A percentile compares a stretch with the other conserved stretches of the same genome.
Conservation (phyloP, 2,329 filamentous ascomycete genomes). For the Beauveria bassiana region DNA sequence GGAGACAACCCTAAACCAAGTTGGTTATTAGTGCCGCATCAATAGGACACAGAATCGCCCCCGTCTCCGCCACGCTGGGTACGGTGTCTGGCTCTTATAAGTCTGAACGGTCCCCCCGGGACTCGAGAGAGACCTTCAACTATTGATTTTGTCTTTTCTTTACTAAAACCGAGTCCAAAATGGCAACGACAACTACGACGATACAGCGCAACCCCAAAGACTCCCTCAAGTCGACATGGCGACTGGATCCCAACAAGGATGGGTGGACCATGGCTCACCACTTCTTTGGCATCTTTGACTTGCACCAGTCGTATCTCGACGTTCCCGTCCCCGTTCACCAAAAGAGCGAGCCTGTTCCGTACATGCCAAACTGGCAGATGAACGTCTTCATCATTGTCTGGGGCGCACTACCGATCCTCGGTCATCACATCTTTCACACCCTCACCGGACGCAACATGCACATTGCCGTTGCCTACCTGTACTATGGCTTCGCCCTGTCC, state of each 20-base stretch:
- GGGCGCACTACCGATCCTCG: constrained; percentile 18
- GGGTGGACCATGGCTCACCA: constrained; percentile 16
- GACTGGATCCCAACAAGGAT: constrained; percentile 9
- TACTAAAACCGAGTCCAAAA: neutral
- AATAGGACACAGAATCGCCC: neutral
- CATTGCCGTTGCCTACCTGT: constrained; percentile 4
- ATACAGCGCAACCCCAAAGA: constrained; percentile 15
- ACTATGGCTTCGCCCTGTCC: constrained; percentile 24
- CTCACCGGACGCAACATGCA: constrained; percentile 12
- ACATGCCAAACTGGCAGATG: constrained; percentile 20
- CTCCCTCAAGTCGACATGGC: constrained; percentile 19
- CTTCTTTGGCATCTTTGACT: constrained; percentile 14
- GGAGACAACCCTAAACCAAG: neutral
- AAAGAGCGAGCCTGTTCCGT: constrained; percentile 26
- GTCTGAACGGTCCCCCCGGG: neutral
- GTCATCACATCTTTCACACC: constrained; percentile 15
- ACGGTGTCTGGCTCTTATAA: neutral
- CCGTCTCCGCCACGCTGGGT: neutral
- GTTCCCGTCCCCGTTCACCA: constrained; percentile 20
- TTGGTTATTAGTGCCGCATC: neutral
- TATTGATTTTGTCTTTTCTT: no score
- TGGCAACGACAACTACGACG: neutral
- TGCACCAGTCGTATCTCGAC: constrained; percentile 14
- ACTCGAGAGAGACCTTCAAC: neutral
- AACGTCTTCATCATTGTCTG: constrained; percentile 26